Conservation (phyloP, 495 filamentous ascomycete genomes). For the Tuber magnatum region DNA sequence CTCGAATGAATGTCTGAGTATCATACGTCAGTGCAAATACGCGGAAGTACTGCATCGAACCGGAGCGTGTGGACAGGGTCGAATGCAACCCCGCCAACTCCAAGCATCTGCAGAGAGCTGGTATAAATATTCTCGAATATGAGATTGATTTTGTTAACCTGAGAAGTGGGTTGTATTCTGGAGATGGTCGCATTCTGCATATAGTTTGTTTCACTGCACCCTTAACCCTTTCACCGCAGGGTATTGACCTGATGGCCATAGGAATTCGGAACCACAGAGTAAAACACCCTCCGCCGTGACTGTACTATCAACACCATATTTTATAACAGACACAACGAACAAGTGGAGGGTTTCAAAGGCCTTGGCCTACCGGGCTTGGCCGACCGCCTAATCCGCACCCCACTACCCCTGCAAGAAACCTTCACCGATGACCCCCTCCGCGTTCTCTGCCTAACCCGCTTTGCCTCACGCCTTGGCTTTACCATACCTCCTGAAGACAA, state of each 20-base stretch:
- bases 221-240: background rate
- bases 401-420: conserved; percentile 79
- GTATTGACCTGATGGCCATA: conserved; percentile 3
- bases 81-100: conserved; percentile 91
- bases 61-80: conserved; percentile 62
- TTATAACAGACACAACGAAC: conserved; percentile 73
- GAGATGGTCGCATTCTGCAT: too few relatives aligned
- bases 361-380: too few relatives aligned
- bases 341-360: too few relatives aligned
- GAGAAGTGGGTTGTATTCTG: too few relatives aligned
- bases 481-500: conserved; percentile 61
- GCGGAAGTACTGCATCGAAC: conserved; percentile 42
- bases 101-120: conserved; percentile 91
- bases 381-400: conserved; percentile 67
- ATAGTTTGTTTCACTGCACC: too few relatives aligned
- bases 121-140: conserved; percentile 71
- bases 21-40: conserved; percentile 53
- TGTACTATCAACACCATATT: conserved; percentile 94
- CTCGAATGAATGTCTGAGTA: conserved; percentile 52
- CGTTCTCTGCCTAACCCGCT: conserved; percentile 73
- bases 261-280: conserved; percentile 81
- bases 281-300: conserved; percentile 84
- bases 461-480: conserved; percentile 74
- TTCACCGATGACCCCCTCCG: conserved; percentile 91
- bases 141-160: conserved; percentile 94